Evolutionary conservation across 495 filamentous ascomycete genomes (phyloP).

Genomic region (Penicillium herquei): DNA sequence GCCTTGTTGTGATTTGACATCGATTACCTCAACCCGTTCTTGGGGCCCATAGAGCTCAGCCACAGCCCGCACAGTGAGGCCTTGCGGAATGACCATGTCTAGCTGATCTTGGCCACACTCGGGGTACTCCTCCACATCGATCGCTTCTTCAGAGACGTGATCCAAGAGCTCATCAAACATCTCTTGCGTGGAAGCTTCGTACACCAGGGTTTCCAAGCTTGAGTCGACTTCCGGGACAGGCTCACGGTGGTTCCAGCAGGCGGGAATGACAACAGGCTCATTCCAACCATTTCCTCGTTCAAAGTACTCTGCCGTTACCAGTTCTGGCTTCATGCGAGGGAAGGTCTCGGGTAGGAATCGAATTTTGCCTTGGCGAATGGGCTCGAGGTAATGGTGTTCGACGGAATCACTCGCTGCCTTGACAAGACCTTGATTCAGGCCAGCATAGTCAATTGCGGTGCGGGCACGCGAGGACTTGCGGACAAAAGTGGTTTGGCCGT

Average conservation of each 20-base stretch:
- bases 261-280: slow-evolving; percentile 70
- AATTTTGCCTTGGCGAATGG: slow-evolving; percentile 66
- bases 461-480: slow-evolving; percentile 64
- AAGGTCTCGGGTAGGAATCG: slow-evolving; percentile 63
- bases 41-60: slow-evolving; percentile 65
- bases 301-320: slow-evolving; percentile 65
- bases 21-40: slow-evolving; percentile 68
- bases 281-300: slow-evolving; percentile 66
- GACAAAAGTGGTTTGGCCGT: slow-evolving; percentile 65
- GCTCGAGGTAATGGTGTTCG: slow-evolving; percentile 72
- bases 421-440: slow-evolving; percentile 69
- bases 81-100: slow-evolving; percentile 72
- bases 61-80: slow-evolving; percentile 64
- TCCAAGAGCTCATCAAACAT: slow-evolving; percentile 51
- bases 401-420: slow-evolving; percentile 66
- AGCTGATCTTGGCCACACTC: slow-evolving; percentile 66
- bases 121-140: slow-evolving; percentile 44
- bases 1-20: slow-evolving; percentile 72
- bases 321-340: slow-evolving; percentile 64
- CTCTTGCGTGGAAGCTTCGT: slow-evolving; percentile 39
- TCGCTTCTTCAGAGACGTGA: slow-evolving; percentile 32
- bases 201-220: slow-evolving; percentile 33
- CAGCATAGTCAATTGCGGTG: slow-evolving; percentile 73
- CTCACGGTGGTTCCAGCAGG: slow-evolving; percentile 59
- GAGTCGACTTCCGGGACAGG: slow-evolving; percentile 21